Evolutionary conservation across 1,284 basidiomycete species (phyloP), one percentile per base, ranked within the genome.

Genomic region (Anthracocystis walkeri): DNA sequence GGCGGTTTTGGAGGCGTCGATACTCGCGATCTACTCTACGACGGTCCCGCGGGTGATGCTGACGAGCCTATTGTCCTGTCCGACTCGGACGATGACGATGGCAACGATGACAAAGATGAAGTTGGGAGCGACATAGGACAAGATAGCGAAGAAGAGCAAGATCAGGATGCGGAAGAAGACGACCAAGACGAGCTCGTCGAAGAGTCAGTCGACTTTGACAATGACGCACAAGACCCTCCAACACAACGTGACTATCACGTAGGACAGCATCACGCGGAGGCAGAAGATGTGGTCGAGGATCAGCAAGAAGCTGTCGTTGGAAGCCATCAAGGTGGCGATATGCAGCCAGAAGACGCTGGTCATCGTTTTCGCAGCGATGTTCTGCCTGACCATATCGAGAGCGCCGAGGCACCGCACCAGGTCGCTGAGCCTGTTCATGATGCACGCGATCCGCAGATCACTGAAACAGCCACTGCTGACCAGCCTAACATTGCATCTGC

Each of bases 11-110:
- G 52, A 29, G 57, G 56, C 5, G 59, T 46, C 7, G 41, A 35
- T 38, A 63, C 58, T 8, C 67, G 54, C 27, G 52, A 71, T 51
- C 59, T 66, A 5, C 51, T 61, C 18, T 61, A 58, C 16, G 67
- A 75, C 29, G 67, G 64, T 12, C 60, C 67, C 20, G n/a, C 54
- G 11, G 73, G 64, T 31, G 64, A 70, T 45, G 73, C 66, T 7
- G 67, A 67, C 21, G 67, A 75, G 27, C 73, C 73, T 18, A 75
- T 75, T 45, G 73, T 75, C 4, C 58, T 75, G 8, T 75, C 67
- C 2, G 73, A 75, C 58, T 75, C 73, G 33, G 73, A 73, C 23
- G 61, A 67, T 6, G 54, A 60, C 41, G 73, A 73, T 18, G 65
- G 65, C 16, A 54, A 57, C 25, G 50, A 48, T 7, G 58, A 54